Evolutionary conservation across 257 asterid species (phyloP), one percentile per base, ranked within the genome.

Genomic region (Gardenia jasminoides): DNA sequence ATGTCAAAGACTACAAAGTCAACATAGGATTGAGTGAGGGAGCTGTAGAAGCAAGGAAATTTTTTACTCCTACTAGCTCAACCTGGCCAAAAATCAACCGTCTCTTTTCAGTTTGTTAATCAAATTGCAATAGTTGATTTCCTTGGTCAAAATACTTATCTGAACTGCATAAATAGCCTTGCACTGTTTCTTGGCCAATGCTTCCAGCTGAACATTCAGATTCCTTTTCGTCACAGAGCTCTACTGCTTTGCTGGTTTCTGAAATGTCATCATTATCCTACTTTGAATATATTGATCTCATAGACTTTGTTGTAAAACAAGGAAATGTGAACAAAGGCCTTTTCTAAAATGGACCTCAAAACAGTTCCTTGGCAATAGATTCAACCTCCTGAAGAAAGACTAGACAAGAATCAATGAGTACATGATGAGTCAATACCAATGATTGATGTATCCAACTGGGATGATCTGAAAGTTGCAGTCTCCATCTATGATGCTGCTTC

Each of bases 281-380:
- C 26, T 1, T 31, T 16, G 78, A 85, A 79, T 36, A 76, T 13
- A 72, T 67, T 79, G 83, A 85, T n/a, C 83, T 88, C 70, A 76
- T 86, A 36, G 89, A 86, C 75, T 90, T 83, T 78, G 75, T 83
- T 0, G 78, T 86, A 41, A 80, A 70, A 69, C 75, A 83, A 67
- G 91, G 92, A 70, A 83, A 90, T 73, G 94, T 88, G 24, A 86
- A 85, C 0, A 86, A 77, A 59, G 94, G 92, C 16, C 91, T n/a
- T 88, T 50, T 85, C 85, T 10, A 76, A 85, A 52, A 26, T 82
- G 44, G 83, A 62, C 81, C 85, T 88, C n/a, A 20, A 84, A 61
- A 46, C 70, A 15, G 52, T 88, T 66, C 91, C 91, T 56, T 4
- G 80, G 10, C 81, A 76, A 56, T 87, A 80, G 84, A 85, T 90